Conservation (phyloP, 345 rosid genomes). For the Linum tenue region DNA sequence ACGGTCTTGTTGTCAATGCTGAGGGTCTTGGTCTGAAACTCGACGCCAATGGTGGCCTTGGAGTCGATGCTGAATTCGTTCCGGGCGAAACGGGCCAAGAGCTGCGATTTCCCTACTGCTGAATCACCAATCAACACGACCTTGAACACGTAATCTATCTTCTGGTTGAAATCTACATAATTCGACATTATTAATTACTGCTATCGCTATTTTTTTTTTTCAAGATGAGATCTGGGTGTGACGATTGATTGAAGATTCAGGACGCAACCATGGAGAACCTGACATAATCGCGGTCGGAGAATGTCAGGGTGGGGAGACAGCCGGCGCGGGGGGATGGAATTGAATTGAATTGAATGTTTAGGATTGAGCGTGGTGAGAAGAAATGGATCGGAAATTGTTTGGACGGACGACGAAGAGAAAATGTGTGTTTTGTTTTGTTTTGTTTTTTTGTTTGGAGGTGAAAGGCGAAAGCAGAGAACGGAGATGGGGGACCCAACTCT, state of each 20-base stretch:
- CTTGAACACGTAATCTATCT: conserved; percentile 80
- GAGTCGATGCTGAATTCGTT: conserved; percentile 77
- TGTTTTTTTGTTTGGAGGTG: too few relatives aligned
- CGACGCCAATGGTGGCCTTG: conserved; percentile 84
- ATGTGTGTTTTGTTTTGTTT: too few relatives aligned
- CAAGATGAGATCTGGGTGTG: too few relatives aligned
- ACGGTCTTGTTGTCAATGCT: conserved; percentile 64
- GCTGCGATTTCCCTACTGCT: conserved; percentile 76
- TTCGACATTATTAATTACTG: conserved; percentile 37
- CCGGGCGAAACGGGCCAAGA: conserved; percentile 65
- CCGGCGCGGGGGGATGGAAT: not conserved
- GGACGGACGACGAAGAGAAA: too few relatives aligned
- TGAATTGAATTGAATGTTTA: not conserved
- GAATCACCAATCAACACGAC: conserved; percentile 80
- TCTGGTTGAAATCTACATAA: conserved; percentile 66
- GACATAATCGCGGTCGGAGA: not conserved
- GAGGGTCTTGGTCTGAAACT: conserved; percentile 79
- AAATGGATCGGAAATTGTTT: not conserved
- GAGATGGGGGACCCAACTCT: too few relatives aligned
- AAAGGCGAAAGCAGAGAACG: too few relatives aligned
- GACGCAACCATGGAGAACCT: not conserved
- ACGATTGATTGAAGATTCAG: not conserved
- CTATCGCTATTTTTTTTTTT: conserved; percentile 1
- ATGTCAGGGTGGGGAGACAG: not conserved
- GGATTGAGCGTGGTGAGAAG: not conserved